Evolutionary conservation across 192 early-diverging fungal genomes (phyloP).

Genomic region (Podila epicladia): DNA sequence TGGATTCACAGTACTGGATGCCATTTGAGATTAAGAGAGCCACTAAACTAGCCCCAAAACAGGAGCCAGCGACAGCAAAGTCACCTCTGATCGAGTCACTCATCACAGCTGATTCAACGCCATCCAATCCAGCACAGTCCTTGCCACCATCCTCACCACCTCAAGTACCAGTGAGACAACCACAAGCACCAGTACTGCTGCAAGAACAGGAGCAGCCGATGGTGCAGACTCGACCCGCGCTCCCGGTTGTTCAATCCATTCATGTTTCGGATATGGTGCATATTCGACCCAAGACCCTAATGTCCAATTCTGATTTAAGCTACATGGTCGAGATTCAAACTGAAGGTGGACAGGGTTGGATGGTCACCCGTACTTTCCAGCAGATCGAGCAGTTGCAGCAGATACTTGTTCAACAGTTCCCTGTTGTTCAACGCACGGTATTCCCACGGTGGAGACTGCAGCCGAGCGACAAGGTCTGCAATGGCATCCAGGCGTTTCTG

Average conservation of each 20-base stretch:
- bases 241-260: not conserved
- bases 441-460: constrained; percentile 49
- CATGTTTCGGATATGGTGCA: constrained; percentile 41
- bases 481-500: constrained; percentile 29
- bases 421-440: constrained; percentile 28
- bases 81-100: no score
- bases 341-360: constrained; percentile 36
- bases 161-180: not conserved
- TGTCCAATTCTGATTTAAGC: constrained; percentile 31
- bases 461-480: constrained; percentile 46
- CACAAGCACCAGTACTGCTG: not conserved
- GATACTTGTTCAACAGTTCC: constrained; percentile 31
- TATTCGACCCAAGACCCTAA: constrained; percentile 36
- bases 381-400: constrained; percentile 39
- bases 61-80: no score
- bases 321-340: constrained; percentile 47
- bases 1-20: constrained; percentile 37
- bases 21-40: constrained; percentile 38
- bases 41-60: not conserved
- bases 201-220: not conserved
- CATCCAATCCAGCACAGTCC: not conserved
- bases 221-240: not conserved
- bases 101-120: not conserved
- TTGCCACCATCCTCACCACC: not conserved
- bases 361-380: constrained; percentile 44